Conservation (phyloP, 495 filamentous ascomycete genomes). For the Oidiodendron maius region DNA sequence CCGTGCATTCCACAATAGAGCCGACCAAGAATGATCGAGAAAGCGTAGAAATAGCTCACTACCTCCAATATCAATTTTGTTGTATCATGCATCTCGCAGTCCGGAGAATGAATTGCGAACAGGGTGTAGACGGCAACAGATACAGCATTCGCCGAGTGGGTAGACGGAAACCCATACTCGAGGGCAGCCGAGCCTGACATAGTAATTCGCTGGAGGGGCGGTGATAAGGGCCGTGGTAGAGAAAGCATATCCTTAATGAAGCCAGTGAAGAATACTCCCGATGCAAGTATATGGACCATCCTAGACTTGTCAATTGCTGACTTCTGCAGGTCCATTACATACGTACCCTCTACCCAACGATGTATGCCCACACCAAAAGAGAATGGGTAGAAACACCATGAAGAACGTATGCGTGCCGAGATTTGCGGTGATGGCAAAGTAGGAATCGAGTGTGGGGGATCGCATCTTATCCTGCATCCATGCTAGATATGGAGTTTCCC, state of each 20-base stretch:
- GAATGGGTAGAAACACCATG: conserved; percentile 85
- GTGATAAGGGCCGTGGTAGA: conserved; percentile 88
- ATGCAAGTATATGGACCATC: conserved; percentile 80
- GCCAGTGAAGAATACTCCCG: conserved; percentile 88
- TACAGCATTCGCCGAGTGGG: conserved; percentile 93
- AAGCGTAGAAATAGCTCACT: conserved; percentile 72
- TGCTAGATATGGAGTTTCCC: conserved; percentile 93
- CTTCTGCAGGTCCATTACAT: background rate
- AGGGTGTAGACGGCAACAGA: conserved; percentile 86
- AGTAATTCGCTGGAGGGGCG: conserved; percentile 87
- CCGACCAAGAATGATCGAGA: conserved; percentile 85
- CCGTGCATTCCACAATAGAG: conserved; percentile 99
- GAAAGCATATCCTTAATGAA: conserved; percentile 93
- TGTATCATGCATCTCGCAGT: conserved; percentile 41
- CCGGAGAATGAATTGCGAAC: conserved; percentile 52
- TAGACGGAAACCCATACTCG: conserved; percentile 96
- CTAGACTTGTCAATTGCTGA: conserved; percentile 31
- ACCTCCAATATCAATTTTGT: conserved; percentile 55
- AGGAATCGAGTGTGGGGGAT: conserved; percentile 80
- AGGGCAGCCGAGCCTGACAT: conserved; percentile 93
- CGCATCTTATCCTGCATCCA: conserved; percentile 71
- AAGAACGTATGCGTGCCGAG: conserved; percentile 98
- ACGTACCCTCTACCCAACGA: conserved; percentile 76
- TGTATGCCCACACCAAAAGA: conserved; percentile 92
- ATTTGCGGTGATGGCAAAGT: conserved; percentile 95